Base-by-base conservation (phyloP, 2,329 filamentous ascomycete genomes). In the Penicillium verrucosum region DNA sequence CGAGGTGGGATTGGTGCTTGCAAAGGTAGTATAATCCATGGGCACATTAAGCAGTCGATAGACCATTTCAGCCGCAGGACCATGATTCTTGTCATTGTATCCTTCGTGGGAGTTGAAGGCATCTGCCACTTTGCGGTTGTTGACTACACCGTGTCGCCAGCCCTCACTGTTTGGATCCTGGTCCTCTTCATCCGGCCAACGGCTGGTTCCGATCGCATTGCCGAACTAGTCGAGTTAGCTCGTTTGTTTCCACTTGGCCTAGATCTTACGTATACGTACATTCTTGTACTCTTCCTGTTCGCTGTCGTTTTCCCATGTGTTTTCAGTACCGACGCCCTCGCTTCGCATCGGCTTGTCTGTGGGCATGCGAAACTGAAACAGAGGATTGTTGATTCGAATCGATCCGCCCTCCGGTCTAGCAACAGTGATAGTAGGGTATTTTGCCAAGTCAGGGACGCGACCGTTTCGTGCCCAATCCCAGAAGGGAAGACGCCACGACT, bases 401-500 rank as follows among this genome's bases (percentile, higher is more conserved):
- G 51, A 56, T 36, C 77, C 75, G 1, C 75, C 56, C 32, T 59
- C 74, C 53, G 73, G 73, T 38, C 68, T 73, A 9, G 70, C 65
- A 34, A 82, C 73, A 1, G 65, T 74, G 51, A 71, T 56, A 4
- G 51, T 60, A 18, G 64, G 62, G 9, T 60, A 56, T 30, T 62
- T 65, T 65, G 25, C 64, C 59, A 42, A 72, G 68, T 25, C 78
- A 54, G 62, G 68, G 10, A 66, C 56, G 21, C 51, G 52, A 4
- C 54, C 36, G 14, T 47, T 56, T 12, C 55, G 21, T 5, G 77
- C 76, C 76, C 77, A 80, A 62, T 81, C 78, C 78, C 78, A 81
- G 64, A 77, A 81, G 4, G 79, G 78, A n/a, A 80, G 70, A n/a
- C 79, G 75, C 47, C 80, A 72, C 21, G 62, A 69, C 21, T 71